phyloP scores from a whole-genome alignment of 768 basidiomycete genomes.

The Mrakia frigida region DNA sequence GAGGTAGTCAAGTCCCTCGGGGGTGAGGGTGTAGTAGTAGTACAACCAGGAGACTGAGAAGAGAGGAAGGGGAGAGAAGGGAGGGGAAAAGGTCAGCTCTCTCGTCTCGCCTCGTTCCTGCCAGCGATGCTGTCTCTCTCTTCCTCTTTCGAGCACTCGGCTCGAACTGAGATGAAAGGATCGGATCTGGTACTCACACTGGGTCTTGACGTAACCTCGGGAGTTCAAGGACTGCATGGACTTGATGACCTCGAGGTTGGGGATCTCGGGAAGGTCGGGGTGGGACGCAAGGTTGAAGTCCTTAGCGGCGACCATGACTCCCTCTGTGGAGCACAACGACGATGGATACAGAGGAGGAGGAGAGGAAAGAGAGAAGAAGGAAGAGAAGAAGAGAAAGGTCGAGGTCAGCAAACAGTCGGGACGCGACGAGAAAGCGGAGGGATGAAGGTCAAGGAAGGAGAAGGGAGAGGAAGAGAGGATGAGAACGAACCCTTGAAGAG shows the following conservation, averaged over 20 bases:
- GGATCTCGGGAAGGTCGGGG: conserved; percentile 66
- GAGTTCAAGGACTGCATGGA: conserved; percentile 64
- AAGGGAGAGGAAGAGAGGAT: no score
- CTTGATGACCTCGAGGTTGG: conserved; percentile 68
- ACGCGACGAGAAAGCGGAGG: background rate
- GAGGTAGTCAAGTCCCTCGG: conserved; percentile 95
- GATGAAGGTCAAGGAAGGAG: no score
- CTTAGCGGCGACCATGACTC: conserved; percentile 98
- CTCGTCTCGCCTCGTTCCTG: background rate
- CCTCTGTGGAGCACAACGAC: conserved; percentile 56
- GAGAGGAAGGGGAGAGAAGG: background rate
- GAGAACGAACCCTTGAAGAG: conserved; percentile 94
- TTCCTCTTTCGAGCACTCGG: background rate
- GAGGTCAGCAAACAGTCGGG: background rate
- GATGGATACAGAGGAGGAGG: background rate
- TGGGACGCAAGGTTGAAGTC: conserved; percentile 97
- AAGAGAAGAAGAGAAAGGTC: background rate
- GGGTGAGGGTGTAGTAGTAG: conserved; percentile 96
- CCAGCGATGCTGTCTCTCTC: background rate
- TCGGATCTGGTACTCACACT: conserved; percentile 47
- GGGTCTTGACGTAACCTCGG: conserved; percentile 90
- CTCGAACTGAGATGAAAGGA: background rate
- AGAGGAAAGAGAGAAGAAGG: background rate
- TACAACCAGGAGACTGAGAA: conserved; percentile 81
- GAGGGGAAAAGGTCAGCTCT: background rate